Evolutionary conservation across 768 basidiomycete species (phyloP).

Genomic region (Dentipellis sp.): DNA sequence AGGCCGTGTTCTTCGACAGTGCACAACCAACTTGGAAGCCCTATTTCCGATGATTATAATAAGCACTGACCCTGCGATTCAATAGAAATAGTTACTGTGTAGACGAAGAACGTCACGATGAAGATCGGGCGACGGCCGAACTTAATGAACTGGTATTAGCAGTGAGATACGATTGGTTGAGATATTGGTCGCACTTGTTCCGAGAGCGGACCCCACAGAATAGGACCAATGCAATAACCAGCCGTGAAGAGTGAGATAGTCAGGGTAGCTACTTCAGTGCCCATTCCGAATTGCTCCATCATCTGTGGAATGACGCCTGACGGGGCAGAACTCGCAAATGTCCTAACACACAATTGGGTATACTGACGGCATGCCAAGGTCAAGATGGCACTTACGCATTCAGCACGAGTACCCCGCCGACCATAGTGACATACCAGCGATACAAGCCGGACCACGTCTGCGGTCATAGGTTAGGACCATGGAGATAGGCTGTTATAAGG

Average conservation of each 20-base stretch:
- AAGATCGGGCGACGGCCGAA: slow-evolving; percentile 51
- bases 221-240: slow-evolving; percentile 42
- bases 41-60: slow-evolving; percentile 18
- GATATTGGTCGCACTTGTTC: slow-evolving; percentile 21
- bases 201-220: slow-evolving; percentile 16
- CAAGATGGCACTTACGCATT: slow-evolving; percentile 34
- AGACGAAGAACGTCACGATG: slow-evolving; percentile 45
- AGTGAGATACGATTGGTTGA: slow-evolving; percentile 28
- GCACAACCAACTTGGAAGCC: slow-evolving; percentile 58
- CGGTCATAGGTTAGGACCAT: neutral
- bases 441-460: slow-evolving; percentile 40
- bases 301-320: slow-evolving; percentile 39
- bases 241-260: slow-evolving; percentile 54
- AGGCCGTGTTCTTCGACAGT: slow-evolving; percentile 47
- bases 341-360: slow-evolving; percentile 26
- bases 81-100: slow-evolving; percentile 29
- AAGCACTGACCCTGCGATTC: neutral
- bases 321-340: slow-evolving; percentile 55
- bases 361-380: neutral
- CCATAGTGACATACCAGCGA: slow-evolving; percentile 43
- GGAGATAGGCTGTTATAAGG: slow-evolving; percentile 2
- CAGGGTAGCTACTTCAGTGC: slow-evolving; percentile 41
- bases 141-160: neutral
- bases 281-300: slow-evolving; percentile 38
- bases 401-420: slow-evolving; percentile 42